phyloP scores from a whole-genome alignment of 192 early-diverging fungal species.

The Coemansia sp. region DNA sequence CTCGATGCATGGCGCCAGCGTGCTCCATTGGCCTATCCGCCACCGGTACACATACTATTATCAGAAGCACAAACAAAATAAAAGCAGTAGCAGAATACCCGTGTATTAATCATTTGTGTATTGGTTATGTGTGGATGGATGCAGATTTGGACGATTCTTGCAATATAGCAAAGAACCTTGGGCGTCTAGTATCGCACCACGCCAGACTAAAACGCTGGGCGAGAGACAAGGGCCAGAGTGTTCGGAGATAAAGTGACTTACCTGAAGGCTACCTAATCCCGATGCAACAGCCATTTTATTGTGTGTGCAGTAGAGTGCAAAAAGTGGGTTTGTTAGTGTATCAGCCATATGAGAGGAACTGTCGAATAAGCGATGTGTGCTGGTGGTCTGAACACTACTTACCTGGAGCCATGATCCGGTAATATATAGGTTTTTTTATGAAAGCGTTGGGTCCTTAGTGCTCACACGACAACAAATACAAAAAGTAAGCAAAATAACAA shows the following conservation, averaged over 20 bases:
- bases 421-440: background rate
- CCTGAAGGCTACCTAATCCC: slow-evolving; percentile 34
- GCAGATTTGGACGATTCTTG: background rate
- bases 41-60: slow-evolving; percentile 54
- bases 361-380: background rate
- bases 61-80: background rate
- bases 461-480: background rate
- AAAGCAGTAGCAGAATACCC: slow-evolving; percentile 6
- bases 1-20: slow-evolving; percentile 47
- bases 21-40: slow-evolving; percentile 54
- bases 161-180: background rate
- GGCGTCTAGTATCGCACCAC: no score
- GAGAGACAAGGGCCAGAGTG: background rate
- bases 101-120: background rate
- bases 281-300: background rate
- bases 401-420: background rate
- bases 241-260: slow-evolving; percentile 10
- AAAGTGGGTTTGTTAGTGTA: background rate
- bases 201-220: background rate
- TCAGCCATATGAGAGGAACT: background rate
- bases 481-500: slow-evolving; percentile 7
- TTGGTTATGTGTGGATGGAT: background rate
- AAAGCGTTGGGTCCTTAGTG: background rate
- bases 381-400: background rate
- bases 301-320: slow-evolving; percentile 4